phyloP scores from a whole-genome alignment of 73 alveolate species.

The Paramecium bursaria region DNA sequence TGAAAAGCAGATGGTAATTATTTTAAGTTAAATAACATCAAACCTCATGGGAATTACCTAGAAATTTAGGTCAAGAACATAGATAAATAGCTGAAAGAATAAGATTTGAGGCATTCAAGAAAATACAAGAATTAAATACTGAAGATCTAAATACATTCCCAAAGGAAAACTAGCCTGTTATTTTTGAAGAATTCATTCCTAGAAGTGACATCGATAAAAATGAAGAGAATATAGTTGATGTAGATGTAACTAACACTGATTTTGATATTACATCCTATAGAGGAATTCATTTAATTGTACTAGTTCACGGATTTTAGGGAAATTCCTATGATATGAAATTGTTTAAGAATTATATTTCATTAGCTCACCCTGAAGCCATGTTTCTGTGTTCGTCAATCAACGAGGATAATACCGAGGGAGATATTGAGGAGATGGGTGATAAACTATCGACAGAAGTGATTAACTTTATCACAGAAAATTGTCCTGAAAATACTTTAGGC shows the following conservation, averaged over 20 bases:
- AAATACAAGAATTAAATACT: conserved; percentile 1
- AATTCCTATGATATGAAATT: conserved; percentile 96
- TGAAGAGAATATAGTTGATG: conserved; percentile 73
- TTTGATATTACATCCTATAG: conserved; percentile 73
- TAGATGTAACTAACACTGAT: conserved; percentile 60
- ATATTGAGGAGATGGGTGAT: conserved; percentile 96
- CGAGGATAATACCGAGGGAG: conserved; percentile 96
- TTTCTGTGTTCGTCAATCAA: conserved; percentile 92
- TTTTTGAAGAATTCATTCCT: conserved; percentile 82
- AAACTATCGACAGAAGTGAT: conserved; percentile 91
- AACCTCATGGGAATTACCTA: not conserved
- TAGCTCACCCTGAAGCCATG: conserved; percentile 93
- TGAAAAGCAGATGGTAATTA: conserved; percentile 43
- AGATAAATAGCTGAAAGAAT: not conserved
- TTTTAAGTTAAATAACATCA: not conserved
- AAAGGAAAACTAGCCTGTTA: conserved; percentile 77
- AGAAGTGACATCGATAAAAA: conserved; percentile 78
- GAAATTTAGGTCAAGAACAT: conserved; percentile 38
- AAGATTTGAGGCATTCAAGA: not conserved
- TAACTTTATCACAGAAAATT: conserved; percentile 87
- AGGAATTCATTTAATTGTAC: conserved; percentile 95
- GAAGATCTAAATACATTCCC: conserved; percentile 56
- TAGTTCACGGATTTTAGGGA: conserved; percentile 99
- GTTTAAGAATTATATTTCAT: conserved; percentile 90
- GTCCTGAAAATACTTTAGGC: conserved; percentile 87